Evolutionary conservation across 2,329 filamentous ascomycete genomes (phyloP).

Genomic region (Botryotinia calthae): DNA sequence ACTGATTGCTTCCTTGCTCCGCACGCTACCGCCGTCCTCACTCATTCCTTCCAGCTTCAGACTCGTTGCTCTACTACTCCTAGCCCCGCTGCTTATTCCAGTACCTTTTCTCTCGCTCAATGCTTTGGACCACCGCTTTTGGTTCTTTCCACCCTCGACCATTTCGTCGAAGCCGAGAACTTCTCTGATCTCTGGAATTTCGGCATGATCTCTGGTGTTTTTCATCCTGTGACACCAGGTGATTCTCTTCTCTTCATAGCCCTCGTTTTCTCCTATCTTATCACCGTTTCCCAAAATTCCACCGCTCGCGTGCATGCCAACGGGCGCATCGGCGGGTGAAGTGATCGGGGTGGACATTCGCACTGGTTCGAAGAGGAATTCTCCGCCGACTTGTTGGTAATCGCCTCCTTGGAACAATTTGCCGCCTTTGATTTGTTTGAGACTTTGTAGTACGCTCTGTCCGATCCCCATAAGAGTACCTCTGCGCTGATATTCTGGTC

Average conservation of each 20-base stretch:
- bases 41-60: conserved; percentile 14
- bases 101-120: conserved; percentile 52
- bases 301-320: conserved; percentile 19
- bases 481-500: conserved; percentile 50
- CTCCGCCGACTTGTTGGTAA: conserved; percentile 50
- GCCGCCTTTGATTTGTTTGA: conserved; percentile 43
- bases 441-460: conserved; percentile 44
- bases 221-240: conserved; percentile 83
- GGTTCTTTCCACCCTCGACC: conserved; percentile 41
- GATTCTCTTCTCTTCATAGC: conserved; percentile 55
- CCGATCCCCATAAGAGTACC: conserved; percentile 42
- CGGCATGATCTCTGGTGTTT: conserved; percentile 73
- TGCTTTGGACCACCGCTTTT: conserved; percentile 49
- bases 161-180: conserved; percentile 56
- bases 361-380: conserved; percentile 40
- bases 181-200: conserved; percentile 64
- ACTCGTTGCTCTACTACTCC: conserved; percentile 11
- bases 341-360: conserved; percentile 27
- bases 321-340: conserved; percentile 14
- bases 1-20: background rate
- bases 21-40: conserved; percentile 17
- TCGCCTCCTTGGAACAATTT: conserved; percentile 50
- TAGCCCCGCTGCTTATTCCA: conserved; percentile 41
- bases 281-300: conserved; percentile 22
- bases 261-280: conserved; percentile 20